A percentile compares a stretch with the other conserved stretches of the same genome.
Evolutionary conservation across 2,329 filamentous ascomycete species (phyloP).

Genomic region (Phialophora verrucosa): DNA sequence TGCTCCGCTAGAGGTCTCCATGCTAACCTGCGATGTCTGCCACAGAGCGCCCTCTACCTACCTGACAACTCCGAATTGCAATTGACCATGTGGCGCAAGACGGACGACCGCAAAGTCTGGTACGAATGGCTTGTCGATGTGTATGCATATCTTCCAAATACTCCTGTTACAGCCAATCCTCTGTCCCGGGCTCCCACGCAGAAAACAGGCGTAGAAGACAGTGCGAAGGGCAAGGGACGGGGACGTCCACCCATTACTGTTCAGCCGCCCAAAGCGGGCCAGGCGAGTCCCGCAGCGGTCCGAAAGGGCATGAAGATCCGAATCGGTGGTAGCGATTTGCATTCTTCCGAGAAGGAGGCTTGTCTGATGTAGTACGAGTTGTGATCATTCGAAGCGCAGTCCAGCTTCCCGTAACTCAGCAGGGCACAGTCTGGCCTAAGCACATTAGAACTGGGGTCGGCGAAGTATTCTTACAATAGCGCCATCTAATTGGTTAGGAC

Average conservation of each 20-base stretch:
- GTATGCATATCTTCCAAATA: conserved; percentile 54
- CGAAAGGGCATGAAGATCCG: conserved; percentile 38
- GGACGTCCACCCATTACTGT: not conserved
- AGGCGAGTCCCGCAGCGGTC: conserved; percentile 31
- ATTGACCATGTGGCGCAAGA: conserved; percentile 94
- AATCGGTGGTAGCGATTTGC: conserved; percentile 54
- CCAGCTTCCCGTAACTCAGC: not conserved
- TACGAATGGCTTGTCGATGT: conserved; percentile 97
- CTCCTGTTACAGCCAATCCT: not conserved
- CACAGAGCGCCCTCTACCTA: conserved; percentile 79
- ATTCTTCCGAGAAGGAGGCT: conserved; percentile 57
- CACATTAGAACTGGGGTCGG: too few relatives aligned
- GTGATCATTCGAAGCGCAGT: not conserved
- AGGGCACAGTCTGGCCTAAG: too few relatives aligned
- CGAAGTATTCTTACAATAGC: too few relatives aligned
- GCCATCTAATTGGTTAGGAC: too few relatives aligned
- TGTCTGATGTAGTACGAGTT: conserved; percentile 52
- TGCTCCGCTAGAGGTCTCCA: not conserved
- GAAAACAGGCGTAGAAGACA: conserved; percentile 1
- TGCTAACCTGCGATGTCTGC: not conserved
- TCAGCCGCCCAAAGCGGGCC: not conserved
- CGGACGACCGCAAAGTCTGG: conserved; percentile 95
- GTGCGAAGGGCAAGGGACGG: not conserved
- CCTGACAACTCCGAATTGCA: conserved; percentile 85
- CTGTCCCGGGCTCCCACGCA: not conserved